Evolutionary conservation across 2,329 filamentous ascomycete species (phyloP), one percentile per base, ranked within the genome.

Genomic region (Alternaria sp.): DNA sequence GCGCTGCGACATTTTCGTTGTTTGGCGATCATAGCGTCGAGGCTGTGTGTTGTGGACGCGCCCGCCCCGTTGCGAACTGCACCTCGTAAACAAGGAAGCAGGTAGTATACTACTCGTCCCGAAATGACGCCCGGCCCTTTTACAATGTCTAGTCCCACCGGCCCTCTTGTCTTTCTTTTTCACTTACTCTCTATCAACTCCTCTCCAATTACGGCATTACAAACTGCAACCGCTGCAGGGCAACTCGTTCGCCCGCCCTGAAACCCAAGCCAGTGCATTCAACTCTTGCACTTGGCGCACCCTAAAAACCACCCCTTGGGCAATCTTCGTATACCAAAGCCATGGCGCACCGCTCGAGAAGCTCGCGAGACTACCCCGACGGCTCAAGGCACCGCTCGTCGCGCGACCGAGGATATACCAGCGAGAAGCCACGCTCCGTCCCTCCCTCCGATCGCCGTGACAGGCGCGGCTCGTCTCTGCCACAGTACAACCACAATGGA

Each of bases 401-500:
- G 28, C 63, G 68, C 49, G 67, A 69, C 28, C 69, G 70, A 57
- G 70, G 73, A 54, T 71, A 70, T 59, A 67, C 62, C 4, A 64
- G 47, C 47, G 74, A 77, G 40, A 77, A 77, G 62, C 57, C 68
- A 45, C 65, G 66, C 50, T 57, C 57, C 10, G 55, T 63, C n/a
- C 62, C 64, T 9, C 68, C 67, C 15, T 51, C 21, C 23, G 60
- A 66, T n/a, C 61, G 45, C 46, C 55, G 62, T 25, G 55, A 61
- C 40, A 55, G 54, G 15, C 70, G 69, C 28, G 59, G 67, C 50
- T 28, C 64, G 36, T 64, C 67, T 47, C 74, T 79, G 19, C 77
- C 79, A 12, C 69, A 69, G 44, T 79, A 80, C 73, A 84, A 84
- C 62, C 80, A 83, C 74, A 81, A 81, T 69, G 82, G 82, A 17